These are phyloP conservation scores for Sutorius australiensis DNA, from an alignment of 768 basidiomycete genomes.

Conservation along the genomic window DNA sequence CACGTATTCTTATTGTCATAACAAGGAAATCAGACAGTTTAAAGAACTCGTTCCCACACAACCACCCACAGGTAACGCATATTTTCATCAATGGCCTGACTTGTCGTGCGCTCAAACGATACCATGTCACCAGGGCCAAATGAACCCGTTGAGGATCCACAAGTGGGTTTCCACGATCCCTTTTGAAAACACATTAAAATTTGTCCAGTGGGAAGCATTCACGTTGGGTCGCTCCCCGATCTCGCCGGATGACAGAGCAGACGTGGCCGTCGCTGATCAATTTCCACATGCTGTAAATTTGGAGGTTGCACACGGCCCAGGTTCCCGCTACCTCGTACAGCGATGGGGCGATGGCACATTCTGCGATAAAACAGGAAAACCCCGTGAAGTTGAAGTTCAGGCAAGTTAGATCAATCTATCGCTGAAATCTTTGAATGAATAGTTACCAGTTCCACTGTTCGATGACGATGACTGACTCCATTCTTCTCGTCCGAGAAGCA, in stretches of 20 bases:
- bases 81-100: slow-evolving; percentile 17
- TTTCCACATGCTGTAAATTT: slow-evolving; percentile 64
- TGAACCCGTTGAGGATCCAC: slow-evolving; percentile 82
- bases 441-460: slow-evolving; percentile 83
- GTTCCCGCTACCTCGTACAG: slow-evolving; percentile 89
- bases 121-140: slow-evolving; percentile 50
- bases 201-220: slow-evolving; percentile 68
- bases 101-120: slow-evolving; percentile 19
- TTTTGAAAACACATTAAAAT: slow-evolving; percentile 23
- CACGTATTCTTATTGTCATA: slow-evolving; percentile 96
- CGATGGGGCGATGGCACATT: slow-evolving; percentile 87
- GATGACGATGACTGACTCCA: slow-evolving; percentile 88
- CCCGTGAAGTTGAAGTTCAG: slow-evolving; percentile 93
- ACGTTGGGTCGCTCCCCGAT: slow-evolving; percentile 70
- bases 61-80: slow-evolving; percentile 57
- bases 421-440: slow-evolving; percentile 3
- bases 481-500: slow-evolving; percentile 89
- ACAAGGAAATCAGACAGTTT: slow-evolving; percentile 93
- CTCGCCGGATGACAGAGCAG: slow-evolving; percentile 55
- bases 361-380: slow-evolving; percentile 88
- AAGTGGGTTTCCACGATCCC: slow-evolving; percentile 46
- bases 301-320: slow-evolving; percentile 71
- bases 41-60: slow-evolving; percentile 71
- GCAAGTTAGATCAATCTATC: slow-evolving; percentile 39
- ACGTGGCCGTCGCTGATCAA: slow-evolving; percentile 63